phyloP scores from a whole-genome alignment of 2,329 filamentous ascomycete genomes.

The Grosmannia serpens region DNA sequence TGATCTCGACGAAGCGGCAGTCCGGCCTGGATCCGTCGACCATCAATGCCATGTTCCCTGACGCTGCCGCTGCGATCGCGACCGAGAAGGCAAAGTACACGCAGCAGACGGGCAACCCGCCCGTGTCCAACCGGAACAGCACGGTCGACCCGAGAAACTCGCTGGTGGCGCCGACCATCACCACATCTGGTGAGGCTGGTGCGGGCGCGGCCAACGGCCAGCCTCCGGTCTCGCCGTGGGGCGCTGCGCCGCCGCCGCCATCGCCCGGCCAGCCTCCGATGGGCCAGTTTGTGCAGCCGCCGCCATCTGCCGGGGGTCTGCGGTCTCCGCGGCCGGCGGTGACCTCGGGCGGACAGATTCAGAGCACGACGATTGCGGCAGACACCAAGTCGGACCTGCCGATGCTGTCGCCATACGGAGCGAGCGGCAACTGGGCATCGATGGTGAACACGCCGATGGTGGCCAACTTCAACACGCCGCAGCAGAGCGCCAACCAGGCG shows the following conservation, averaged over 20 bases:
- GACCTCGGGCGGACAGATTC: conserved; percentile 57
- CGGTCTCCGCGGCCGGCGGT: conserved; percentile 69
- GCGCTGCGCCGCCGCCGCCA: conserved; percentile 56
- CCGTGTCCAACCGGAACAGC: conserved; percentile 89
- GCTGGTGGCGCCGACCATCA: conserved; percentile 63
- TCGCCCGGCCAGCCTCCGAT: conserved; percentile 71
- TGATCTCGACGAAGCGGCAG: conserved; percentile 76
- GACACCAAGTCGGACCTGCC: conserved; percentile 68
- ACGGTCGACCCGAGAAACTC: conserved; percentile 66
- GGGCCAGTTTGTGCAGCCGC: conserved; percentile 88
- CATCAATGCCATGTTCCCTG: conserved; percentile 98
- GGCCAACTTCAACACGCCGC: conserved; percentile 56
- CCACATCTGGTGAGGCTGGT: conserved; percentile 51
- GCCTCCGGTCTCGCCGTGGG: conserved; percentile 74
- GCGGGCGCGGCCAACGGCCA: conserved; percentile 53
- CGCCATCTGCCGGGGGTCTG: conserved; percentile 57
- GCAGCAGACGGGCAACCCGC: conserved; percentile 82
- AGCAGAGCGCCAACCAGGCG: conserved; percentile 55
- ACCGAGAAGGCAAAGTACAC: conserved; percentile 97
- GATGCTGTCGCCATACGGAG: conserved; percentile 71
- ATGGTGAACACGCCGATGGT: conserved; percentile 98
- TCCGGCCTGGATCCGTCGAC: conserved; percentile 87
- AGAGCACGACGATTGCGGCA: conserved; percentile 70
- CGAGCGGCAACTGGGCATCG: conserved; percentile 92
- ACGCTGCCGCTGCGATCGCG: conserved; percentile 95